Evolutionary conservation across 176 grass and related monocot species (phyloP), one percentile per base, ranked within the genome.

Genomic region (Otatea glauca): DNA sequence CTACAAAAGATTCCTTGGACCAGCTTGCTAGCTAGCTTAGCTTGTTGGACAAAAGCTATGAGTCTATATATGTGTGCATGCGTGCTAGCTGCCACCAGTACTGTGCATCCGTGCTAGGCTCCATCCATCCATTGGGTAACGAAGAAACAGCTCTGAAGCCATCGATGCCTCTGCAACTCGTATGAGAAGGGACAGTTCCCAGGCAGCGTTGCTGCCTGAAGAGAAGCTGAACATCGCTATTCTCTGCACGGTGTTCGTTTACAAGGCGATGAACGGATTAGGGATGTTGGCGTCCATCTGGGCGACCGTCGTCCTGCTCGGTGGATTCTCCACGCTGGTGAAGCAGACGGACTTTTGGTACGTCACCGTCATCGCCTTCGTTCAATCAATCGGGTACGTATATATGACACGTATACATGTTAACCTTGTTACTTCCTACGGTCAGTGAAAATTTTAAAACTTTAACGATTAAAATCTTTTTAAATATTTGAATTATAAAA

Each of bases 261-360:
- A 53, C 63, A 80, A 54, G 78, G 32, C 7, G 18, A 80, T 80
- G 64, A 80, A 54, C 4, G 12, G 47, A 3, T 5, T 68, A 0
- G 64, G 78, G 10, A 17, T 12, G 64, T 18, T 68, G 78, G 78
- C 78, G 0, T 35, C 43, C 12, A 7, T 50, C 59, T 79, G 76
- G 78, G 78, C 64, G 9, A 80, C 64, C 12, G 64, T 80, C 45
- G 78, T 80, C 32, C 78, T 80, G 63, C 63, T 80, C 9, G 77
- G 77, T 38, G 77, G 77, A 4, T 80, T 80, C 43, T 24, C 62
- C 43, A 67, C 44, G 45, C 61, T 67, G 2, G 0, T 80, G 1
- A 80, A 67, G 44, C 2, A 67, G 62, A 16, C 53, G 62, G 77
- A 80, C 32, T 80, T 80, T 38, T 80, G 77, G 77, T 68, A 39